phyloP scores from a whole-genome alignment of 768 basidiomycete genomes.

The Pulveroboletus sp. region DNA sequence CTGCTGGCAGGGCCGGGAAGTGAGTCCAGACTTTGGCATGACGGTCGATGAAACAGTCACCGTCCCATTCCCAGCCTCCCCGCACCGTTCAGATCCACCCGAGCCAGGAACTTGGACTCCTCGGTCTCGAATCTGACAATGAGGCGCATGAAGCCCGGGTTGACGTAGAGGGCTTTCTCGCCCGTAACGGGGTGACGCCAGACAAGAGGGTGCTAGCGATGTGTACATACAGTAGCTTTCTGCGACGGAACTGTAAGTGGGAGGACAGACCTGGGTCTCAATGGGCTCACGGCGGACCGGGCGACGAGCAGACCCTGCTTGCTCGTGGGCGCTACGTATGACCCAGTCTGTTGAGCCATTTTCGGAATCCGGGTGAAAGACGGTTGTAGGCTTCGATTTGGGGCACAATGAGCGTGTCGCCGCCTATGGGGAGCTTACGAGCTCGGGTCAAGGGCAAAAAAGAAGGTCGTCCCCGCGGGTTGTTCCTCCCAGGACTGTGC shows the following conservation, averaged over 20 bases:
- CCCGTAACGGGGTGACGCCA: conserved; percentile 60
- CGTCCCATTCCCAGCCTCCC: too few relatives aligned
- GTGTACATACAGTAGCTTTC: too few relatives aligned
- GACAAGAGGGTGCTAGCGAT: conserved; percentile 58
- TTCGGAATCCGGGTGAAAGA: conserved; percentile 55
- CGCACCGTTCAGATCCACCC: too few relatives aligned
- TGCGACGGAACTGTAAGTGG: too few relatives aligned
- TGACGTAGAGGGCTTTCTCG: conserved; percentile 61
- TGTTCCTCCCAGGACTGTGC: conserved; percentile 52
- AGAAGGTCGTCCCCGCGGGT: conserved; percentile 54
- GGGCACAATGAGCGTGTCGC: conserved; percentile 56
- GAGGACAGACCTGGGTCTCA: conserved; percentile 38
- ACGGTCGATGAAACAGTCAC: conserved; percentile 55
- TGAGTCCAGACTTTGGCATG: conserved; percentile 46
- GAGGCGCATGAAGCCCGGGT: conserved; percentile 50
- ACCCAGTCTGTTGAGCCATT: conserved; percentile 57
- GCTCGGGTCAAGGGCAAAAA: conserved; percentile 46
- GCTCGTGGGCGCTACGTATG: conserved; percentile 52
- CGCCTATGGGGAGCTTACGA: conserved; percentile 36
- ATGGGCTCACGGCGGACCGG: conserved; percentile 50
- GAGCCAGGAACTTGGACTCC: conserved; percentile 47
- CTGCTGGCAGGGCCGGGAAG: conserved; percentile 36
- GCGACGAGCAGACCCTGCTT: conserved; percentile 45
- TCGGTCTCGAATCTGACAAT: conserved; percentile 56
- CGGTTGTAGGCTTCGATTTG: conserved; percentile 60